These are phyloP conservation scores for Sonneratia alba DNA, from an alignment of 345 rosid species.

Conservation along the genomic window DNA sequence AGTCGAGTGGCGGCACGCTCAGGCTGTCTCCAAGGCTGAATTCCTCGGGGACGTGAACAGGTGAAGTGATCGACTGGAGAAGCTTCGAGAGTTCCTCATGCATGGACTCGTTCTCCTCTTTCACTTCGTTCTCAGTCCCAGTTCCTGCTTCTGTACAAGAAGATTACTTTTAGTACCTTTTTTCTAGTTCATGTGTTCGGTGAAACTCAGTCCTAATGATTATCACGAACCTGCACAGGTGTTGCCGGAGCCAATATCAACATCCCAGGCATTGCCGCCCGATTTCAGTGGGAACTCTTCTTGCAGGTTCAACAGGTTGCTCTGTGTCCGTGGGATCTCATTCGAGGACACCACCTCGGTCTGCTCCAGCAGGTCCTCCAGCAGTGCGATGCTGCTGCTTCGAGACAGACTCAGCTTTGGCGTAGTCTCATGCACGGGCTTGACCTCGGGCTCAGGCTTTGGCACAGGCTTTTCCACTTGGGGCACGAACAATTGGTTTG, in stretches of 20 bases:
- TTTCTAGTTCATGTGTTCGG: too few relatives aligned
- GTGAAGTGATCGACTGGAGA: conserved; percentile 20
- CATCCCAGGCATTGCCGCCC: conserved; percentile 13
- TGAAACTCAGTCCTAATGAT: too few relatives aligned
- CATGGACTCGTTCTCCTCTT: conserved; percentile 21
- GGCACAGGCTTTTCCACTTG: conserved; percentile 35
- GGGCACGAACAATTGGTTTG: conserved; percentile 41
- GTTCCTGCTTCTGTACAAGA: conserved; percentile 16
- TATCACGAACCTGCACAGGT: conserved; percentile 26
- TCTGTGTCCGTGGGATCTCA: conserved; percentile 20
- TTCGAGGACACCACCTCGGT: conserved; percentile 25
- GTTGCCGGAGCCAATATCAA: conserved; percentile 10
- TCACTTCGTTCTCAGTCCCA: conserved; percentile 27
- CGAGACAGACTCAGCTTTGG: conserved; percentile 9
- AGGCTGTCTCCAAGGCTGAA: background rate
- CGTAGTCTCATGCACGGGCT: background rate
- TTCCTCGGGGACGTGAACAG: conserved; percentile 20
- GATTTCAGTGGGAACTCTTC: conserved; percentile 12
- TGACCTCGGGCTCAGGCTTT: conserved; percentile 2
- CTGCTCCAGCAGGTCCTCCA: conserved; percentile 54
- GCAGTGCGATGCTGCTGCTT: conserved; percentile 17
- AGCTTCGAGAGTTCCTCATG: conserved; percentile 38
- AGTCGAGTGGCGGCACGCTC: background rate
- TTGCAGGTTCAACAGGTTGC: conserved; percentile 6
- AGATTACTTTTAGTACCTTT: background rate